Evolutionary conservation across 2,329 filamentous ascomycete species (phyloP).

Genomic region (Westerdykella sp.): DNA sequence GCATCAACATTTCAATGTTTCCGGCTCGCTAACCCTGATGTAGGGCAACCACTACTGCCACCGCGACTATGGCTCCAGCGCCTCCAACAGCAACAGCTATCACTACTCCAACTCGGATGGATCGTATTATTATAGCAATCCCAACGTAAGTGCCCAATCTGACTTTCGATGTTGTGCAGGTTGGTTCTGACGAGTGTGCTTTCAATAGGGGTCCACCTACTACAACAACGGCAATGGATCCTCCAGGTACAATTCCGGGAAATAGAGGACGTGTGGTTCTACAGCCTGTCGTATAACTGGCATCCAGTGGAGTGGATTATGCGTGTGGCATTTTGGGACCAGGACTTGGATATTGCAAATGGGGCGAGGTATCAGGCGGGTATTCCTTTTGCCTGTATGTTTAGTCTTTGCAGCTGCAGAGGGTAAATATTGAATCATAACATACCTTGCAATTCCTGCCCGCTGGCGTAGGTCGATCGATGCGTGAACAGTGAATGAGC

Average conservation of each 20-base stretch:
- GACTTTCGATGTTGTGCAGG: neutral
- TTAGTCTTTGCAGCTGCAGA: no score
- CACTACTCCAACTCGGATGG: slow-evolving; percentile 37
- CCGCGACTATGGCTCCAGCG: slow-evolving; percentile 33
- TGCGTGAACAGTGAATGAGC: no score
- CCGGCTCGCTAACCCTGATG: neutral
- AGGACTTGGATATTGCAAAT: no score
- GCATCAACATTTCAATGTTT: neutral
- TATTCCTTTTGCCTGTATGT: no score
- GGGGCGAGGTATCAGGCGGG: no score
- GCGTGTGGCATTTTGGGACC: no score
- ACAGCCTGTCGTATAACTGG: no score
- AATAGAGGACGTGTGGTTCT: slow-evolving; percentile 7
- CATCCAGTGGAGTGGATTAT: no score
- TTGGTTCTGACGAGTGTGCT: neutral
- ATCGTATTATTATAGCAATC: slow-evolving; percentile 36
- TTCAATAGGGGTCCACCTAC: slow-evolving; percentile 30
- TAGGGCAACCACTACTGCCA: slow-evolving; percentile 39
- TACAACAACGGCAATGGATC: slow-evolving; percentile 32
- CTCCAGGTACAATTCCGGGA: slow-evolving; percentile 24
- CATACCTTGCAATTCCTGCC: no score
- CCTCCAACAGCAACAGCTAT: slow-evolving; percentile 35
- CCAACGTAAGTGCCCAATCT: slow-evolving; percentile 17
- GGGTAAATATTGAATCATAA: no score
- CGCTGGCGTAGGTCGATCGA: no score